phyloP scores from a whole-genome alignment of 352 stramenopile species.

The Pythium utonaiense region DNA sequence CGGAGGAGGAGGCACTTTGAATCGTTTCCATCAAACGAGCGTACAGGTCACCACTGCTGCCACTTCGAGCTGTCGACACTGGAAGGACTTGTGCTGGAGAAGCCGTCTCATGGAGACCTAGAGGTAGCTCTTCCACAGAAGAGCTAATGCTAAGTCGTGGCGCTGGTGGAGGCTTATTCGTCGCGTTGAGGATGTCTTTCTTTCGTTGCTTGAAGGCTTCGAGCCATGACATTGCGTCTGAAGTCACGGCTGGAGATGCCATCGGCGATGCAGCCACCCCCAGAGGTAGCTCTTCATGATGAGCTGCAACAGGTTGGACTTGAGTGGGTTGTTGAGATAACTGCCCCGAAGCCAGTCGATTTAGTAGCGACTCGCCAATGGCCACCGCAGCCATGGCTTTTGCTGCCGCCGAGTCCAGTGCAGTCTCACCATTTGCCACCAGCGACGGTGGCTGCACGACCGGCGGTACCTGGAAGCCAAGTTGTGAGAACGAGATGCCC shows the following conservation, averaged over 20 bases:
- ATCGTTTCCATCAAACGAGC: constrained; percentile 25
- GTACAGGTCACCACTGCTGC: constrained; percentile 17
- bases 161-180: constrained; percentile 28
- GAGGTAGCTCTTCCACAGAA: constrained; percentile 1
- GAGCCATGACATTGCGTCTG: constrained; percentile 61
- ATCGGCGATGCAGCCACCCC: not conserved
- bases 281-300: not conserved
- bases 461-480: constrained; percentile 41
- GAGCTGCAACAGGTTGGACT: not conserved
- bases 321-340: not conserved
- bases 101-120: constrained; percentile 5
- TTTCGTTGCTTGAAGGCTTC: constrained; percentile 63
- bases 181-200: constrained; percentile 42
- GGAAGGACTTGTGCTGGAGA: not conserved
- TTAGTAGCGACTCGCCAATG: constrained; percentile 35
- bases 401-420: constrained; percentile 20
- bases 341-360: constrained; percentile 13
- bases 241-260: constrained; percentile 18
- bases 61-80: not conserved
- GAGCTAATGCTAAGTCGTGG: not conserved
- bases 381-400: constrained; percentile 28
- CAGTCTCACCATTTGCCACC: constrained; percentile 7
- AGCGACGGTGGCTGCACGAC: not conserved
- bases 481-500: constrained; percentile 42
- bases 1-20: not conserved